Percentiles rank a stretch among this genome's conserved stretches.
These are phyloP conservation scores for Skeletonema tropicum DNA, from an alignment of 108 stramenopile genomes.

Conservation along the genomic window DNA sequence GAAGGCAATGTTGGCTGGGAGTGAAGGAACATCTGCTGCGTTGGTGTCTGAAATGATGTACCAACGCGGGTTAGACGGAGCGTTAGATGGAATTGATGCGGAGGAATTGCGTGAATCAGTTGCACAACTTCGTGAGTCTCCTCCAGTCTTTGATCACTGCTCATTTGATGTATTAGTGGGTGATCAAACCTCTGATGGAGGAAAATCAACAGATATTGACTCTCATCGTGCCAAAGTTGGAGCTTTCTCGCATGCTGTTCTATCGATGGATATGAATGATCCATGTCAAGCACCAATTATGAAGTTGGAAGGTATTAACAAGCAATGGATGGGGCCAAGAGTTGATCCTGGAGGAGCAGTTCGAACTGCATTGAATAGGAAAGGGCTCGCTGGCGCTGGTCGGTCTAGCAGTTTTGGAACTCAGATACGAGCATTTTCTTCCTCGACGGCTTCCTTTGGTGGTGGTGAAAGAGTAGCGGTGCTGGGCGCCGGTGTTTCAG, in stretches of 20 bases:
- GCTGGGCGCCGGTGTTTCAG: slow-evolving; percentile 42
- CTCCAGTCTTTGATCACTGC: slow-evolving; percentile 46
- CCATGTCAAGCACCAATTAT: slow-evolving; percentile 29
- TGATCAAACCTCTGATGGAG: neutral
- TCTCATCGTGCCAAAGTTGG: slow-evolving; percentile 17
- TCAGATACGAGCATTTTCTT: slow-evolving; percentile 12
- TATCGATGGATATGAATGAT: slow-evolving; percentile 35
- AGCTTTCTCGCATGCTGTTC: slow-evolving; percentile 22
- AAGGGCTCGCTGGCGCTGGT: neutral
- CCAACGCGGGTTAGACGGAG: neutral
- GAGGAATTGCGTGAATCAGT: neutral
- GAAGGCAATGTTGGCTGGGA: slow-evolving; percentile 8
- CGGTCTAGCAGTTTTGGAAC: neutral
- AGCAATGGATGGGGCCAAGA: slow-evolving; percentile 16
- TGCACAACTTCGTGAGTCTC: slow-evolving; percentile 7
- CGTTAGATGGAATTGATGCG: neutral
- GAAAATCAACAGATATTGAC: neutral
- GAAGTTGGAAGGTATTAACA: slow-evolving; percentile 37
- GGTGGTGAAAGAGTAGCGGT: slow-evolving; percentile 26
- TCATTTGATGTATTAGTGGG: slow-evolving; percentile 30
- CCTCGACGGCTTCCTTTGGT: neutral
- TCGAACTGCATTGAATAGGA: slow-evolving; percentile 7
- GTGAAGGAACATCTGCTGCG: neutral
- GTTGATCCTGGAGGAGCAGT: slow-evolving; percentile 13
- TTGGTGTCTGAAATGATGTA: slow-evolving; percentile 12